phyloP scores from a whole-genome alignment of 2,329 filamentous ascomycete genomes.

The Lasiodiplodia hormozganensis region DNA sequence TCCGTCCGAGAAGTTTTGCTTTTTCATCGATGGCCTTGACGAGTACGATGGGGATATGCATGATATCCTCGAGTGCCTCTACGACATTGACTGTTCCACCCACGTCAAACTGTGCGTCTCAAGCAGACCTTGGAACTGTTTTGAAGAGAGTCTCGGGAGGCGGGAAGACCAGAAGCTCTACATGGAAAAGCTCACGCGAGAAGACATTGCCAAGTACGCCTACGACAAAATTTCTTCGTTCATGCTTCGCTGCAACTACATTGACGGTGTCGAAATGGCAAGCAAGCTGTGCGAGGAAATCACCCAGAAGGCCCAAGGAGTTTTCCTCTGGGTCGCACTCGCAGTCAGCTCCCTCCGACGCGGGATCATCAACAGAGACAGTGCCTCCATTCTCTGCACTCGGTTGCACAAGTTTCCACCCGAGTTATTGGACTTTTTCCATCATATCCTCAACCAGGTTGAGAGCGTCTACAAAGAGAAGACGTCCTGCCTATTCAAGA shows the following conservation, averaged over 20 bases:
- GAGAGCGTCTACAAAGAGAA: not conserved
- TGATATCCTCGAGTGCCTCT: not conserved
- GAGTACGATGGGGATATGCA: not conserved
- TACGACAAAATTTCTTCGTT: not conserved
- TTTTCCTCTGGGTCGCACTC: conserved; percentile 28
- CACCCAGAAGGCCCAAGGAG: conserved; percentile 6
- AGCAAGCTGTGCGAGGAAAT: not conserved
- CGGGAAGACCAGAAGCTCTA: not conserved
- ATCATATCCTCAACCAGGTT: not conserved
- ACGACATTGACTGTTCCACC: not conserved
- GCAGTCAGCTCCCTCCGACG: conserved; percentile 20
- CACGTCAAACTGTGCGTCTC: conserved; percentile 31
- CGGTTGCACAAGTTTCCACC: not conserved
- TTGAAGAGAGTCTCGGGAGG: conserved; percentile 30
- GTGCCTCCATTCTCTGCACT: not conserved
- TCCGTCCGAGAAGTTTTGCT: not conserved
- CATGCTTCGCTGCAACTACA: not conserved
- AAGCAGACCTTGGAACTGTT: conserved; percentile 31
- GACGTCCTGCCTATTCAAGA: not conserved
- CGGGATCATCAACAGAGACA: conserved; percentile 28
- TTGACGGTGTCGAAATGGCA: too few relatives aligned
- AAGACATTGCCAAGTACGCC: not conserved
- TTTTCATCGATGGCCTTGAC: not conserved
- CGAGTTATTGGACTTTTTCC: not conserved
- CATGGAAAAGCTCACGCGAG: not conserved